phyloP scores from a whole-genome alignment of 257 asterid species.

The Plantago ovata region DNA sequence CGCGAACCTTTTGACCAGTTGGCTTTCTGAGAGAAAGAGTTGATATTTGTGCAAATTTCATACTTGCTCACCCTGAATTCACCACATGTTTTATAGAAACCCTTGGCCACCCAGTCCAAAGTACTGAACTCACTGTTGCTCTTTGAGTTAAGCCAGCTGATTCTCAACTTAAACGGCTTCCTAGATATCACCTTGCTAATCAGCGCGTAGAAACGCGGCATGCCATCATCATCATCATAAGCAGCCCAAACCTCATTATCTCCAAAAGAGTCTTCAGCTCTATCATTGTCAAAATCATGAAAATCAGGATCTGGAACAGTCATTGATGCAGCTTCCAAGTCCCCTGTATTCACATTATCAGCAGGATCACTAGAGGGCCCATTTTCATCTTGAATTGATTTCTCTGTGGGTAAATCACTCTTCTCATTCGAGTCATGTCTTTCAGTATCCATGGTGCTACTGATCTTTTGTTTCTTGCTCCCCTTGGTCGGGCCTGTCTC shows the following conservation, averaged over 20 bases:
- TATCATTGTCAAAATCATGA: slow-evolving; percentile 66
- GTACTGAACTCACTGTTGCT: slow-evolving; percentile 53
- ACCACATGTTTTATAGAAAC: slow-evolving; percentile 76
- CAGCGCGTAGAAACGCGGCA: slow-evolving; percentile 85
- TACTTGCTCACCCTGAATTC: slow-evolving; percentile 64
- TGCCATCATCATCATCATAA: slow-evolving; percentile 70
- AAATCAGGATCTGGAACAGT: slow-evolving; percentile 83
- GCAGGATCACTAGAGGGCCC: slow-evolving; percentile 20
- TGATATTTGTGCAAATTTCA: slow-evolving; percentile 43
- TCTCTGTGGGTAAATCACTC: slow-evolving; percentile 28
- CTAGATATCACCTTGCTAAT: slow-evolving; percentile 56
- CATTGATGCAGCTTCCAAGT: slow-evolving; percentile 35
- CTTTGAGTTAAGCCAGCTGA: slow-evolving; percentile 80
- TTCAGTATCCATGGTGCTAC: background rate
- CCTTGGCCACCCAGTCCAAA: slow-evolving; percentile 61
- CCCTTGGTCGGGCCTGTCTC: slow-evolving; percentile 30
- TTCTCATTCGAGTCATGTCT: slow-evolving; percentile 25
- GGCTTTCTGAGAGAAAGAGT: slow-evolving; percentile 67
- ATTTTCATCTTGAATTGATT: slow-evolving; percentile 26
- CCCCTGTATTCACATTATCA: slow-evolving; percentile 25
- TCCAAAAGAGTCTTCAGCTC: slow-evolving; percentile 52
- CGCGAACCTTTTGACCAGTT: slow-evolving; percentile 51
- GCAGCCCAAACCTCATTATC: slow-evolving; percentile 88
- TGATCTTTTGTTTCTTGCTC: slow-evolving; percentile 27
- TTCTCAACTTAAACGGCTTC: slow-evolving; percentile 61